Percentiles rank a stretch among this genome's conserved stretches.
These are phyloP conservation scores for Takakia lepidozioides DNA, from an alignment of 225 moss, liverwort and hornwort species.

Conservation along the genomic window DNA sequence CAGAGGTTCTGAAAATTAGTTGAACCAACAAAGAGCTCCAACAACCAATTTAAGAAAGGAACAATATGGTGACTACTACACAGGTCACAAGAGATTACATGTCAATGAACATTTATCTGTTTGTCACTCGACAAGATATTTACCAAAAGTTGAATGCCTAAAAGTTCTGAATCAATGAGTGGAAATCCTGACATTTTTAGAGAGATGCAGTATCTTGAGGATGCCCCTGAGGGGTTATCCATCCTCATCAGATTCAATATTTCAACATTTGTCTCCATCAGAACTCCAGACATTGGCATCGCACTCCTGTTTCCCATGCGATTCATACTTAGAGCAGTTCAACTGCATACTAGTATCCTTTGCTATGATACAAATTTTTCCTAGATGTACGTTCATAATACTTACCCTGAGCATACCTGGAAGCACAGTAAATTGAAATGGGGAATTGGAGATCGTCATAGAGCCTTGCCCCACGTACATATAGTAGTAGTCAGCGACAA, in stretches of 20 bases:
- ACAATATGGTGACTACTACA: neutral
- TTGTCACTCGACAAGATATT: neutral
- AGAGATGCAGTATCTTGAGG: too few species aligned
- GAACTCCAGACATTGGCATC: too few species aligned
- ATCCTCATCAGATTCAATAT: neutral
- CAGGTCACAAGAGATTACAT: neutral
- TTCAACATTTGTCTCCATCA: too few species aligned
- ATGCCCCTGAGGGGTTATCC: too few species aligned
- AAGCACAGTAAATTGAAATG: neutral
- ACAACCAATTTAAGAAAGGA: neutral
- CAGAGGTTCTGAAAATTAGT: too few species aligned
- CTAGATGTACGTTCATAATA: too few species aligned
- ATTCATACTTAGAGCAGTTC: too few species aligned
- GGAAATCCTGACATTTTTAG: too few species aligned
- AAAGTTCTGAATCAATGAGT: neutral
- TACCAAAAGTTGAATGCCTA: neutral
- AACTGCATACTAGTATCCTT: too few species aligned
- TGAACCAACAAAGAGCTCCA: too few species aligned
- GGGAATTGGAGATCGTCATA: neutral
- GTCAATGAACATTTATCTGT: neutral
- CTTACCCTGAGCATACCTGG: too few species aligned
- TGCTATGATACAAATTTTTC: neutral
- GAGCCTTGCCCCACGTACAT: neutral
- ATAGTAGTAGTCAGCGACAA: neutral
- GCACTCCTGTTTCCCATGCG: too few species aligned